These are phyloP conservation scores for Populus pruinosa DNA, from an alignment of 345 rosid genomes.

Conservation along the genomic window DNA sequence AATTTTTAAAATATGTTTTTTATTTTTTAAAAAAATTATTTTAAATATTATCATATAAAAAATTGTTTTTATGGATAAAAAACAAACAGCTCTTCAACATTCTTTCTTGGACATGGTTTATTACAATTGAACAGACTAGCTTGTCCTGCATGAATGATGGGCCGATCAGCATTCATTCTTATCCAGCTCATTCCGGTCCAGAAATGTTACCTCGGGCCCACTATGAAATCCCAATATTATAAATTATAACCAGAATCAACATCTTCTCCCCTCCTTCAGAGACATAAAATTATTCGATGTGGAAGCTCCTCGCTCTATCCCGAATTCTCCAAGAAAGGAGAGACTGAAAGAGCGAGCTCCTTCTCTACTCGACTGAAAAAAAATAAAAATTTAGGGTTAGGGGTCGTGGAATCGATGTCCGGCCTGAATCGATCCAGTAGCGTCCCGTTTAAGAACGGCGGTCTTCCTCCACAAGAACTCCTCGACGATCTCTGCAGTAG, in stretches of 20 bases:
- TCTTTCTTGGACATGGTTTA: too few relatives aligned
- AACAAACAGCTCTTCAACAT: too few relatives aligned
- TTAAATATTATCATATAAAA: rapidly evolving
- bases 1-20: too few relatives aligned
- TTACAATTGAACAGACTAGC: too few relatives aligned
- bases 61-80: too few relatives aligned
- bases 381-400: background rate
- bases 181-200: background rate
- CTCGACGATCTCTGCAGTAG: slow-evolving; percentile 99
- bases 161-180: background rate
- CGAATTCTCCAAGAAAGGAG: background rate
- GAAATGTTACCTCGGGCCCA: background rate
- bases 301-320: background rate
- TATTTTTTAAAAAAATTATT: too few relatives aligned
- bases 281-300: background rate
- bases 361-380: background rate
- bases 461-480: slow-evolving; percentile 92
- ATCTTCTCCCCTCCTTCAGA: background rate
- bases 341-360: background rate
- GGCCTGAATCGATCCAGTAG: slow-evolving; percentile 69
- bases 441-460: slow-evolving; percentile 64
- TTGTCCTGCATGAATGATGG: background rate
- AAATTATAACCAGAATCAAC: background rate
- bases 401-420: slow-evolving; percentile 39
- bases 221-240: background rate